phyloP scores from a whole-genome alignment of 768 basidiomycete genomes.

The Pleurotus citrinopileatus region DNA sequence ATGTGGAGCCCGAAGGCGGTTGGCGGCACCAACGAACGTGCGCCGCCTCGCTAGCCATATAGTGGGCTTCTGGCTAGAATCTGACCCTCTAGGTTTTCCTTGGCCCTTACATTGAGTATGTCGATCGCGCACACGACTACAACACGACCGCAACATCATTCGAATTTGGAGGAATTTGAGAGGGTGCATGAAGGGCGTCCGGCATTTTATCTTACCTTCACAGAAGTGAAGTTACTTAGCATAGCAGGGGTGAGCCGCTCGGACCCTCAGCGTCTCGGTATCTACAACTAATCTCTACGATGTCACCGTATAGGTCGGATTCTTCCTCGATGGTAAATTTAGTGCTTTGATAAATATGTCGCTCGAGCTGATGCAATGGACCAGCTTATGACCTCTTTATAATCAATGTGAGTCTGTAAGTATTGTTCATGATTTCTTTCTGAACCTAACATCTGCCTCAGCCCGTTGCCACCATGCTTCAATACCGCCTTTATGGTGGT shows the following conservation, averaged over 20 bases:
- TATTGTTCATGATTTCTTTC: neutral
- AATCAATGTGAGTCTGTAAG: constrained; percentile 47
- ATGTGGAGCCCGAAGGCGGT: neutral
- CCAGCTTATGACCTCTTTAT: constrained; percentile 70
- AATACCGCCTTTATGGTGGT: constrained; percentile 62
- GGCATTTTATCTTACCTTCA: constrained; percentile 26
- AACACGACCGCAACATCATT: neutral
- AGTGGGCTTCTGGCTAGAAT: neutral
- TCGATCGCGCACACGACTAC: too few relatives aligned
- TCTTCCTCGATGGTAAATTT: constrained; percentile 65
- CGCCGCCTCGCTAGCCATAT: neutral
- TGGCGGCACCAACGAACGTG: neutral
- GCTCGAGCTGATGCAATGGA: neutral
- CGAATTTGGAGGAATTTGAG: constrained; percentile 23
- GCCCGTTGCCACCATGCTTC: constrained; percentile 68
- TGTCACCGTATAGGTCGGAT: constrained; percentile 47
- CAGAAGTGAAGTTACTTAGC: constrained; percentile 59
- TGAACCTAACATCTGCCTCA: constrained; percentile 18
- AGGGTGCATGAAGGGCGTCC: constrained; percentile 20
- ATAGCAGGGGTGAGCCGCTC: constrained; percentile 64
- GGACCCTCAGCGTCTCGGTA: too few relatives aligned
- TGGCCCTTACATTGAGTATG: too few relatives aligned
- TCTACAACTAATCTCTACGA: too few relatives aligned
- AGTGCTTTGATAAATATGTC: neutral
- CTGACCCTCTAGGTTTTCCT: neutral